A percentile compares a stretch with the other conserved stretches of the same genome.
These are phyloP conservation scores for Podosphaera aphanis DNA, from an alignment of 2,329 filamentous ascomycete genomes.

Conservation along the genomic window DNA sequence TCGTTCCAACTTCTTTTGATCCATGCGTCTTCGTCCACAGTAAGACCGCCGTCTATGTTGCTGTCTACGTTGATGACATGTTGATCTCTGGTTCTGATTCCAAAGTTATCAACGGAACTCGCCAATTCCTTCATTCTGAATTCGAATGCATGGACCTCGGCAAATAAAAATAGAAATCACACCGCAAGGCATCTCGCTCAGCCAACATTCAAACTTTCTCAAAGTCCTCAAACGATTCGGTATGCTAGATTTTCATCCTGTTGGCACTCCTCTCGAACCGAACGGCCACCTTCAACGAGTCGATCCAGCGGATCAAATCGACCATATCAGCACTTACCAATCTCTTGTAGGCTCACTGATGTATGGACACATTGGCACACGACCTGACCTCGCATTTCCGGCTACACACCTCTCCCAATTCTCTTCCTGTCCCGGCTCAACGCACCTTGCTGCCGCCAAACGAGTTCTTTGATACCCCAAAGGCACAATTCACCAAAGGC, in stretches of 20 bases:
- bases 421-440: background rate
- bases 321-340: background rate
- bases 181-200: background rate
- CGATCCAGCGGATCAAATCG: background rate
- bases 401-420: background rate
- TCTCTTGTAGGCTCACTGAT: constrained; percentile 1
- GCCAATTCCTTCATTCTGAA: background rate
- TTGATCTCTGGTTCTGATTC: background rate
- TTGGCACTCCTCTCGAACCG: background rate
- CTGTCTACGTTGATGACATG: background rate
- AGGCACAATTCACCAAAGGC: background rate
- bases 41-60: constrained; percentile 1
- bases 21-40: background rate
- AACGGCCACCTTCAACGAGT: background rate
- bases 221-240: constrained; percentile 1
- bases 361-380: background rate
- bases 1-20: background rate
- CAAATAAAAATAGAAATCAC: background rate
- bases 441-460: background rate
- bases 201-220: background rate
- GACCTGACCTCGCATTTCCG: background rate
- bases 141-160: background rate
- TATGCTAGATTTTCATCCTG: background rate
- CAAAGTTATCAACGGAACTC: background rate
- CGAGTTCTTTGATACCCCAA: background rate